Conservation (phyloP, 257 asterid genomes). For the Penstemon eatonii region DNA sequence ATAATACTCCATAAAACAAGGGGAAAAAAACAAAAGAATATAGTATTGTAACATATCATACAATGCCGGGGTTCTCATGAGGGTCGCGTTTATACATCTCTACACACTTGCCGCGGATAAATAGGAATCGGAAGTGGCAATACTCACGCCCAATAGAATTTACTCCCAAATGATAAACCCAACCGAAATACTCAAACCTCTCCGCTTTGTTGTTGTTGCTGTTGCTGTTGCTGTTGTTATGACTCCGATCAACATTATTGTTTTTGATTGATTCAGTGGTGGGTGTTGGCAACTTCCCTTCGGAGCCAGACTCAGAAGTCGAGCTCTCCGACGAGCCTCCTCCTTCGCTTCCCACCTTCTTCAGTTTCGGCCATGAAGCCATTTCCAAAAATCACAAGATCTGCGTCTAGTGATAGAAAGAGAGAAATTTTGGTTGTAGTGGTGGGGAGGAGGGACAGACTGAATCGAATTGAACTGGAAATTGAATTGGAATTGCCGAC, state of each 20-base stretch:
- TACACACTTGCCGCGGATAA: constrained; percentile 51
- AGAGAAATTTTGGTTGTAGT: neutral
- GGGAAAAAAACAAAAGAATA: too few species aligned
- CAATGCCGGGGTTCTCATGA: constrained; percentile 50
- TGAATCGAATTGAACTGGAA: constrained; percentile 19
- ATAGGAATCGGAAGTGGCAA: constrained; percentile 58
- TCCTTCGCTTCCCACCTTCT: constrained; percentile 39
- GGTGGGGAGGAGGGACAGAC: neutral
- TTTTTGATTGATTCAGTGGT: constrained; percentile 11
- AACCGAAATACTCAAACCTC: constrained; percentile 53
- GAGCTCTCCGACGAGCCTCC: constrained; percentile 52
- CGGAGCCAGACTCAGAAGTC: constrained; percentile 54
- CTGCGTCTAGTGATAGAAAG: constrained; percentile 8
- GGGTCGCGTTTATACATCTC: constrained; percentile 72
- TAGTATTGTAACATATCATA: constrained; percentile 24
- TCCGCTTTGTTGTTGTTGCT: constrained; percentile 20
- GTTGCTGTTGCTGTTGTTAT: constrained; percentile 24
- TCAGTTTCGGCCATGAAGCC: constrained; percentile 36
- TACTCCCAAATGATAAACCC: constrained; percentile 67
- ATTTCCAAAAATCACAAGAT: constrained; percentile 32
- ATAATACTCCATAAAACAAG: neutral
- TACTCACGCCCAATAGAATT: constrained; percentile 64
- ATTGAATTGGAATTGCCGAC: constrained; percentile 1
- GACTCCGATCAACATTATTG: constrained; percentile 10
- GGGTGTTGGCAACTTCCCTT: constrained; percentile 32